Conservation (phyloP, 2,329 filamentous ascomycete genomes). For the Fusarium austroafricanum region DNA sequence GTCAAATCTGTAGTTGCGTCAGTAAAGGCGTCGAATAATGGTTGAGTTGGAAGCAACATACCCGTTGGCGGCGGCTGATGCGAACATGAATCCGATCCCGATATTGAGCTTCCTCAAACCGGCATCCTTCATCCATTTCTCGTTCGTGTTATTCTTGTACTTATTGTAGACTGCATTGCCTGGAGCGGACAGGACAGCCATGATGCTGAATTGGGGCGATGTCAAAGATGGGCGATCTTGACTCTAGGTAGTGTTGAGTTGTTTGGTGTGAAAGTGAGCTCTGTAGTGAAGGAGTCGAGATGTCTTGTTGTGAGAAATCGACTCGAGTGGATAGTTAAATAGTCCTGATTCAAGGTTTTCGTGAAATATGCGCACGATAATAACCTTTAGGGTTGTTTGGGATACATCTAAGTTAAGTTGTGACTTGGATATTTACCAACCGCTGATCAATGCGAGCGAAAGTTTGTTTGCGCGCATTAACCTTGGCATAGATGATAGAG, state of each 20-base stretch:
- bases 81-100: constrained; percentile 26
- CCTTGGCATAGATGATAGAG: too few species aligned
- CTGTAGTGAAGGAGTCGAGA: too few species aligned
- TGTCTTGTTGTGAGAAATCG: too few species aligned
- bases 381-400: too few species aligned
- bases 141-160: constrained; percentile 23
- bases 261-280: too few species aligned
- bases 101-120: constrained; percentile 23
- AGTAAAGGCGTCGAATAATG: accelerated
- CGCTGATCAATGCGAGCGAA: too few species aligned
- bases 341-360: too few species aligned
- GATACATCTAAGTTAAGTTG: too few species aligned
- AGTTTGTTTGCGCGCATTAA: too few species aligned
- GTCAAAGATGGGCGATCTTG: background rate
- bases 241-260: background rate
- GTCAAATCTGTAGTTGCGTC: background rate
- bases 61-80: constrained; percentile 29
- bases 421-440: too few species aligned
- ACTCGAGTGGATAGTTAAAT: too few species aligned
- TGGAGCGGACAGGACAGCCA: constrained; percentile 1
- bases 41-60: accelerated
- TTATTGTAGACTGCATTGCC: constrained; percentile 18
- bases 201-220: background rate
- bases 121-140: constrained; percentile 24
- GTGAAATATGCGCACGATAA: too few species aligned